phyloP scores from a whole-genome alignment of 169 alveolate species.

The Babesia divergens region DNA sequence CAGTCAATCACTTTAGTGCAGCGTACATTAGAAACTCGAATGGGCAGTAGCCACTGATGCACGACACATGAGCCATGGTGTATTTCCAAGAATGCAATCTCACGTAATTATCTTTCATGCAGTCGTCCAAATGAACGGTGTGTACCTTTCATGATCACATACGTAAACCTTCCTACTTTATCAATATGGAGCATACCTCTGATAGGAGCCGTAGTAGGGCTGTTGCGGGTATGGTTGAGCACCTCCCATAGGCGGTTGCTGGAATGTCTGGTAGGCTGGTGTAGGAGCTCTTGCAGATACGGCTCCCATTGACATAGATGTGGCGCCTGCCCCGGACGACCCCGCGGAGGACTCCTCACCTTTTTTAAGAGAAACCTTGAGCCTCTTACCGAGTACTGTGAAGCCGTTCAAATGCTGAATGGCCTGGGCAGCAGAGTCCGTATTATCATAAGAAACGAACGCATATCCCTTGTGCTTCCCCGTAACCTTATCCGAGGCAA shows the following conservation, averaged over 20 bases:
- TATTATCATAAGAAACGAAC: conserved; percentile 84
- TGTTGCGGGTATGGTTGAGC: conserved; percentile 23
- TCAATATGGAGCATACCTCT: conserved; percentile 58
- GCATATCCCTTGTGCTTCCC: conserved; percentile 90
- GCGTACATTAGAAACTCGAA: conserved; percentile 15
- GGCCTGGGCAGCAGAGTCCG: conserved; percentile 87
- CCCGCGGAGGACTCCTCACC: conserved; percentile 77
- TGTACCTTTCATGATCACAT: too few species aligned
- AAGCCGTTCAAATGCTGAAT: conserved; percentile 87
- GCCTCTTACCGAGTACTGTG: conserved; percentile 79
- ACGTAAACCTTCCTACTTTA: neutral
- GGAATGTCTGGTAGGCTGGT: conserved; percentile 34
- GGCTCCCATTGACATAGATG: neutral
- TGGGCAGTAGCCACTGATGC: neutral
- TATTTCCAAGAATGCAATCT: neutral
- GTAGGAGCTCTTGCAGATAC: conserved; percentile 9
- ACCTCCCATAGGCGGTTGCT: neutral
- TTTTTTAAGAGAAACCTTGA: conserved; percentile 84
- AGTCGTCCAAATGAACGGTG: conserved; percentile 1
- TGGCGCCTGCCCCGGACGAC: conserved; percentile 6
- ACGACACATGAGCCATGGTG: neutral
- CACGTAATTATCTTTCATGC: neutral
- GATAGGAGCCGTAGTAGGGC: conserved; percentile 49
- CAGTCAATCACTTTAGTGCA: neutral
- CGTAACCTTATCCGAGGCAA: conserved; percentile 85